A percentile compares a stretch with the other conserved stretches of the same genome.
phyloP scores from a whole-genome alignment of 768 basidiomycete species.

The Strobilomyces dryophilus region DNA sequence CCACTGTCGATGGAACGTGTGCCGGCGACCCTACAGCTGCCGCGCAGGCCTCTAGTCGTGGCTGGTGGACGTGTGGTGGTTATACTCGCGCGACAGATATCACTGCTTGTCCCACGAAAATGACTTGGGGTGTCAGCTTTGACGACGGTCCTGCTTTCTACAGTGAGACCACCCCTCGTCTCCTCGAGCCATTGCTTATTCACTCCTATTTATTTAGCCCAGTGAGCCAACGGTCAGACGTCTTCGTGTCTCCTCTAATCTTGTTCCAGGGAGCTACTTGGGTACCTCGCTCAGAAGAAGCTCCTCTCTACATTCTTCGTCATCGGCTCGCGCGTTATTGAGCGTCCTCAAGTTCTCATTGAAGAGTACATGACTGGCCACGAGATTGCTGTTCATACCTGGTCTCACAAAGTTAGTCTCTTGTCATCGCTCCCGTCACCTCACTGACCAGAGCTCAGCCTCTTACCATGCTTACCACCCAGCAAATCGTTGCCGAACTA shows the following conservation, averaged over 20 bases:
- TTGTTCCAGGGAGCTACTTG: conserved; percentile 54
- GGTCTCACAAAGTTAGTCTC: conserved; percentile 69
- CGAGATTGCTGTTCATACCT: conserved; percentile 85
- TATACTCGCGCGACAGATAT: conserved; percentile 58
- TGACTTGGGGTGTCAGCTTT: conserved; percentile 79
- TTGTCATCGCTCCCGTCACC: background rate
- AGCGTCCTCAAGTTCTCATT: conserved; percentile 67
- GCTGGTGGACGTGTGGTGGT: conserved; percentile 93
- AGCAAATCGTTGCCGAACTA: conserved; percentile 87
- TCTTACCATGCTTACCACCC: conserved; percentile 68
- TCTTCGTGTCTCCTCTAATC: background rate
- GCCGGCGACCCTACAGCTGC: conserved; percentile 51
- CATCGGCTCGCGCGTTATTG: conserved; percentile 80
- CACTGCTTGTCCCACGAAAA: conserved; percentile 59
- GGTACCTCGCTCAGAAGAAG: conserved; percentile 61
- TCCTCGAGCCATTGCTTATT: background rate
- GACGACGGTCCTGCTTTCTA: conserved; percentile 87
- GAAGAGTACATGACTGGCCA: conserved; percentile 79
- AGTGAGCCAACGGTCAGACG: conserved; percentile 34
- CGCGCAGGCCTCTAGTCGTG: conserved; percentile 53
- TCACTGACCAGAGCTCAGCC: conserved; percentile 36
- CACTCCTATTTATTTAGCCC: conserved; percentile 36
- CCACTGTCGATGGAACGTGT: conserved; percentile 71
- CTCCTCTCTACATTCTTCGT: conserved; percentile 88
- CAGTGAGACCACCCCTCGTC: conserved; percentile 44